phyloP scores from a whole-genome alignment of 345 rosid species.

The Salix koriyanagi region DNA sequence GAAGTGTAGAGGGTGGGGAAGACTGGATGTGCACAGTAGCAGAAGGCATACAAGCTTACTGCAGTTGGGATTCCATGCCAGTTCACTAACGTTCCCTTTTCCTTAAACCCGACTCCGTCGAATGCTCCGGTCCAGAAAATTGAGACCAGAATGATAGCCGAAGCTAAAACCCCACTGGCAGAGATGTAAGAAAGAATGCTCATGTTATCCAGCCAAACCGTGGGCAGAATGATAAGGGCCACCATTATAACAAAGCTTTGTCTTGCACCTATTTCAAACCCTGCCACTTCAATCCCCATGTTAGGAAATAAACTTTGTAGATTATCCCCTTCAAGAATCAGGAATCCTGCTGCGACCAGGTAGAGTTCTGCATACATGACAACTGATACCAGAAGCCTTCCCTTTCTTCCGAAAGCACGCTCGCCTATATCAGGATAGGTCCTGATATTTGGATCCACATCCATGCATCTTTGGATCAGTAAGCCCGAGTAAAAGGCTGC shows the following conservation, averaged over 20 bases:
- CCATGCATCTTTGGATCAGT: conserved; percentile 79
- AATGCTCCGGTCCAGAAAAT: conserved; percentile 64
- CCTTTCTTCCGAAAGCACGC: conserved; percentile 68
- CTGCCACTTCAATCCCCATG: conserved; percentile 43
- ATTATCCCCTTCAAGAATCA: conserved; percentile 90
- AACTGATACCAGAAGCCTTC: conserved; percentile 49
- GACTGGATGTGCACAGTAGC: conserved; percentile 87
- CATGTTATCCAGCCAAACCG: conserved; percentile 73
- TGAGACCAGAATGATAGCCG: conserved; percentile 62
- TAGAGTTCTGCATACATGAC: conserved; percentile 78
- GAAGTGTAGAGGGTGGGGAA: conserved; percentile 82
- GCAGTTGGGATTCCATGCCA: conserved; percentile 63
- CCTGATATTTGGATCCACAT: conserved; percentile 51
- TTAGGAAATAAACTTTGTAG: conserved; percentile 54
- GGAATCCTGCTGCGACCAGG: conserved; percentile 72
- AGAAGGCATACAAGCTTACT: conserved; percentile 76
- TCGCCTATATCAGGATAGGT: conserved; percentile 86
- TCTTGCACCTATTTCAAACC: conserved; percentile 44
- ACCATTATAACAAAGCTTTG: conserved; percentile 58
- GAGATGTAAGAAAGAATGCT: conserved; percentile 77
- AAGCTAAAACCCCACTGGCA: conserved; percentile 84
- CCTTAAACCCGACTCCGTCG: conserved; percentile 67
- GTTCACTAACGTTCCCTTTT: conserved; percentile 39
- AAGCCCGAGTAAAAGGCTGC: conserved; percentile 66
- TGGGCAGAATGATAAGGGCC: conserved; percentile 65